Conservation (phyloP, 345 rosid genomes). For the Rhizophora mangle region DNA sequence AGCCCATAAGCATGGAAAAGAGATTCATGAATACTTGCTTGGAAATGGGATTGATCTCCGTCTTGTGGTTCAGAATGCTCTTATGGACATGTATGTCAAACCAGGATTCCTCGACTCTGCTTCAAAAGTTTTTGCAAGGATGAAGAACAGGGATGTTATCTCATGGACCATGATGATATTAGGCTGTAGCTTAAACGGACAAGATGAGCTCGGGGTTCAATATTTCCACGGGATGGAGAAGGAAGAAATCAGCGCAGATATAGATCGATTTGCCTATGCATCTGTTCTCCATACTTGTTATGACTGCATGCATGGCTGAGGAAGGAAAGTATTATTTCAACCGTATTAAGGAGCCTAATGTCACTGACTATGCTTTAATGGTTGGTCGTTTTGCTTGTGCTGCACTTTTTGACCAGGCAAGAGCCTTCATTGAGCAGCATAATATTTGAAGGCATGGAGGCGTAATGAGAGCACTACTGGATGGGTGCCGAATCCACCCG, state of each 20-base stretch:
- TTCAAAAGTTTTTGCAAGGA: slow-evolving; percentile 29
- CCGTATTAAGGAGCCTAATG: slow-evolving; percentile 32
- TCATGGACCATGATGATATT: slow-evolving; percentile 55
- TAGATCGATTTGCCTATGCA: slow-evolving; percentile 35
- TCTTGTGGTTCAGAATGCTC: slow-evolving; percentile 38
- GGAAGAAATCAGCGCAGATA: slow-evolving; percentile 17
- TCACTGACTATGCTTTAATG: slow-evolving; percentile 38
- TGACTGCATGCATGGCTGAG: slow-evolving; percentile 36
- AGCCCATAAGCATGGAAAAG: slow-evolving; percentile 46
- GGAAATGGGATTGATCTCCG: slow-evolving; percentile 36
- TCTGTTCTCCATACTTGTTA: slow-evolving; percentile 48
- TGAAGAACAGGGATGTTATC: slow-evolving; percentile 37
- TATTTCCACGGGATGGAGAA: slow-evolving; percentile 38
- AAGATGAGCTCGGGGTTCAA: slow-evolving; percentile 40
- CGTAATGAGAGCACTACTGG: slow-evolving; percentile 41
- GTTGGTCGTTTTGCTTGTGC: slow-evolving; percentile 43
- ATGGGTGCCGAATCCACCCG: slow-evolving; percentile 48
- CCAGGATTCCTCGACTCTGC: slow-evolving; percentile 42
- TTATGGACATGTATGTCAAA: slow-evolving; percentile 52
- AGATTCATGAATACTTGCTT: slow-evolving; percentile 46
- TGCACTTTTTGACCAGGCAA: slow-evolving; percentile 43
- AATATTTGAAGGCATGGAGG: slow-evolving; percentile 33
- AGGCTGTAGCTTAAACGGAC: slow-evolving; percentile 48
- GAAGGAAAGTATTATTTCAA: slow-evolving; percentile 42
- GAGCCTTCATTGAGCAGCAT: slow-evolving; percentile 34